Evolutionary conservation across 2,329 filamentous ascomycete genomes (phyloP), one percentile per base, ranked within the genome.

Genomic region (Pseudogymnoascus sp.): DNA sequence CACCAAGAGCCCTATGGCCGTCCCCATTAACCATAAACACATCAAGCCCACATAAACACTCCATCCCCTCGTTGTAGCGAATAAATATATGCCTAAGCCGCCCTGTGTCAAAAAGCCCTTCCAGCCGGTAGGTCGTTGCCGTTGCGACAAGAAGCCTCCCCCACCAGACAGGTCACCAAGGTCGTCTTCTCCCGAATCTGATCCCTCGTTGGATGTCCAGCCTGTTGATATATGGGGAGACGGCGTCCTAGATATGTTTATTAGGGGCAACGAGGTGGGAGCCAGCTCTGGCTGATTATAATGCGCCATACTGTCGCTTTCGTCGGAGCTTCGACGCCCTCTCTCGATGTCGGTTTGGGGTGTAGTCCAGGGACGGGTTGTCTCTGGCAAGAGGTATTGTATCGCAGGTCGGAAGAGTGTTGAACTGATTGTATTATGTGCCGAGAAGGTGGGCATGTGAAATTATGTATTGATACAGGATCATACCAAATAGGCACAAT

Each of bases 31-130:
- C 78, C 78, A 81, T 10, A 81, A 72, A 11, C 80, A 75, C 61
- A 81, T 69, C 65, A 81, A 61, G 8, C 73, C 78, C 11, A 81
- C 74, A 69, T 78, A 81, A 0, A 80, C 66, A 68, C 79, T 75
- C 78, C 78, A 81, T 53, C 80, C 80, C 47, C 74, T 63, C 69
- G 74, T 74, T 0, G 78, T 80, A 11, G 76, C 76, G 67, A 80
- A 79, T 61, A 82, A 73, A 68, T 79, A 81, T 61, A 75, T 73
- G 1, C 79, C 80, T n/a, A 81, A 68, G 6, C 78, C 78, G 24
- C 79, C 79, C 37, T 74, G 74, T 11, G 75, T 68, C 59, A 76
- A 66, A 16, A 76, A 62, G 13, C 70, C 68, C 65, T 68, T 73
- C 74, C 74, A 76, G 8, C 70, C 69, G 14, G 67, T 71, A 10